These are phyloP conservation scores for Auxenochlorella pyrenoidosa DNA, from an alignment of 139 green algal species.

Conservation along the genomic window DNA sequence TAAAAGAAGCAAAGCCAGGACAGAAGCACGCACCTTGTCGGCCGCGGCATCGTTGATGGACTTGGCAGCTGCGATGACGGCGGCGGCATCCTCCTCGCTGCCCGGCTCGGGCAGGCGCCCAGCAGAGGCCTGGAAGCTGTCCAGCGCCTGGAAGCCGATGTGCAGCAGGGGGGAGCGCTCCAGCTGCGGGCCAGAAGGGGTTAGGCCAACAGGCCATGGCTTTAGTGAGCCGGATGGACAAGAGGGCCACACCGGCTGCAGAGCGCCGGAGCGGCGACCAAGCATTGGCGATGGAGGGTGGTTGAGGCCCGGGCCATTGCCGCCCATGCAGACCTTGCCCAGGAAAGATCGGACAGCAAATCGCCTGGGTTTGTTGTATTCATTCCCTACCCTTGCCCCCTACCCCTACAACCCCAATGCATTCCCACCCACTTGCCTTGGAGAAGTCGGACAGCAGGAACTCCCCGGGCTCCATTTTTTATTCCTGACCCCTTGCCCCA, in stretches of 20 bases:
- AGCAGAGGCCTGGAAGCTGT: constrained; percentile 76
- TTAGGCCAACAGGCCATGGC: neutral
- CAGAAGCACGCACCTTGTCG: constrained; percentile 30
- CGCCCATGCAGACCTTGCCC: no score
- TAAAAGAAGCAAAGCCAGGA: no score
- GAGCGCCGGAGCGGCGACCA: no score
- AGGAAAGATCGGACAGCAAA: no score
- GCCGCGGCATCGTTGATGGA: constrained; percentile 65
- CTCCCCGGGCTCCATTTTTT: constrained; percentile 93
- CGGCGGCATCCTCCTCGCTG: constrained; percentile 71
- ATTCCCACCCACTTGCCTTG: no score
- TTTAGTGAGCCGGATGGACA: neutral
- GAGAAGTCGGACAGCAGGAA: constrained; percentile 96
- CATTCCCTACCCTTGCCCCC: no score
- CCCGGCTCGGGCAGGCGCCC: constrained; percentile 70
- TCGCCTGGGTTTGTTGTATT: no score
- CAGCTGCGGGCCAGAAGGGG: constrained; percentile 52
- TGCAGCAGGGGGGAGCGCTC: constrained; percentile 92
- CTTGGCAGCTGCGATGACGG: constrained; percentile 69
- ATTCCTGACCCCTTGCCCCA: no score
- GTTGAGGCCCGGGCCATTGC: no score
- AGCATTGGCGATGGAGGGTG: no score
- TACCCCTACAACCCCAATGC: no score
- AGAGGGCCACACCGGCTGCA: no score
- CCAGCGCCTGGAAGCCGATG: constrained; percentile 93